phyloP scores from a whole-genome alignment of 2,329 filamentous ascomycete genomes.

The Amauroascus verrucosus region DNA sequence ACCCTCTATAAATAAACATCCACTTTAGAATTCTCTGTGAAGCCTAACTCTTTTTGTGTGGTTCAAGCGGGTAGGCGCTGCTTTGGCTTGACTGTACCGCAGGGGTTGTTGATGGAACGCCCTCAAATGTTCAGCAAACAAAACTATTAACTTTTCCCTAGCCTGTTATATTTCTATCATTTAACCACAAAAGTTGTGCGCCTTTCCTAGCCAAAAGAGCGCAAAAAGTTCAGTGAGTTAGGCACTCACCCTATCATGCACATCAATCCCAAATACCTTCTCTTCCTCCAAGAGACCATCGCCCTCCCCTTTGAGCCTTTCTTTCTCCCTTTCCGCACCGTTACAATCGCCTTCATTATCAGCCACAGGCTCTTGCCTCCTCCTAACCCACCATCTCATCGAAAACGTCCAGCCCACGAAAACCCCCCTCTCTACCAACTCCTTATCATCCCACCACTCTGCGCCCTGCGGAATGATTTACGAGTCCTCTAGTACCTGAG shows the following conservation, averaged over 20 bases:
- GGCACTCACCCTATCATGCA: constrained; percentile 7
- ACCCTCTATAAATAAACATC: not conserved
- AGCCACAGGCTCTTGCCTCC: not conserved
- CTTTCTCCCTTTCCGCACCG: not conserved
- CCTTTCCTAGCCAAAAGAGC: no score
- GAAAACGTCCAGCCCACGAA: constrained; percentile 10
- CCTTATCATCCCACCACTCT: constrained; percentile 18
- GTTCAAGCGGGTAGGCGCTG: no score
- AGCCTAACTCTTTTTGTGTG: no score
- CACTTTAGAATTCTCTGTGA: no score
- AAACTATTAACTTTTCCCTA: no score
- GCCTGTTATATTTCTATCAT: no score
- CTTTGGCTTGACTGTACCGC: no score
- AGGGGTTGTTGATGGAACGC: no score
- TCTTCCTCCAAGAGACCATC: constrained; percentile 10
- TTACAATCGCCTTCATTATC: constrained; percentile 3
- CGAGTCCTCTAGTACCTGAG: constrained; percentile 13
- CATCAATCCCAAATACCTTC: constrained; percentile 10
- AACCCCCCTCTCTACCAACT: constrained; percentile 12
- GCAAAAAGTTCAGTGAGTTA: constrained; percentile 2
- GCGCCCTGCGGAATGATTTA: constrained; percentile 15
- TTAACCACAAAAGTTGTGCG: no score
- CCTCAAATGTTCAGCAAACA: no score
- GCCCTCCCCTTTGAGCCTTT: constrained; percentile 6
- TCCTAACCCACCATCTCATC: constrained; percentile 15